Evolutionary conservation across 768 basidiomycete genomes (phyloP).

Genomic region (Russula abietina): DNA sequence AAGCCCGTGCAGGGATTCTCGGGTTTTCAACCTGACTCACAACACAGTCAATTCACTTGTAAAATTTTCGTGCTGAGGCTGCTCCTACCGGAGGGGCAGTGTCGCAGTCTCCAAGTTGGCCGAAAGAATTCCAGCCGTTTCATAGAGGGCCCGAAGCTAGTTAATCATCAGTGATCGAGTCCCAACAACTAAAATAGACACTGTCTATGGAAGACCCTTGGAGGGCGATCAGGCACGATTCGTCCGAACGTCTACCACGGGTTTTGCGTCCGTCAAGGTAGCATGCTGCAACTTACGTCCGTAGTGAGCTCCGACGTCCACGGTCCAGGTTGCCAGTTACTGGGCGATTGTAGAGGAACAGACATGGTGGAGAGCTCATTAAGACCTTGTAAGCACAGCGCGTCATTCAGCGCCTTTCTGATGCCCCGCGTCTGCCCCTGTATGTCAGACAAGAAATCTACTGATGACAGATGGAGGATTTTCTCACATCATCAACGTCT

Average conservation of each 20-base stretch:
- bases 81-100: constrained; percentile 30
- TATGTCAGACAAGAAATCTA: constrained; percentile 16
- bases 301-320: constrained; percentile 30
- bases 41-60: background rate
- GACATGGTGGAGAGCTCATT: constrained; percentile 30
- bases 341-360: constrained; percentile 32
- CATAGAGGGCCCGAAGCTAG: constrained; percentile 29
- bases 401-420: constrained; percentile 54
- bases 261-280: background rate
- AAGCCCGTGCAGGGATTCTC: constrained; percentile 39
- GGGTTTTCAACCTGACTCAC: constrained; percentile 34
- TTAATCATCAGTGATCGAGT: background rate
- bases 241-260: background rate
- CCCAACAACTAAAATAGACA: background rate
- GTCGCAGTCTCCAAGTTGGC: constrained; percentile 36
- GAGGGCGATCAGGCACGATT: background rate
- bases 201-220: background rate
- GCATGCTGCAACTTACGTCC: constrained; percentile 26
- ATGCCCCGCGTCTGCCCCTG: constrained; percentile 33
- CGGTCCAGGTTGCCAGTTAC: constrained; percentile 26
- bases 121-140: constrained; percentile 34
- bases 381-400: constrained; percentile 38
- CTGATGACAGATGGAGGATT: constrained; percentile 6
- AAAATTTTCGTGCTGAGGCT: background rate
- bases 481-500: constrained; percentile 15